Percentiles rank a stretch among this genome's conserved stretches.
phyloP scores from a whole-genome alignment of 257 asterid genomes.

The Rauvolfia tetraphylla region DNA sequence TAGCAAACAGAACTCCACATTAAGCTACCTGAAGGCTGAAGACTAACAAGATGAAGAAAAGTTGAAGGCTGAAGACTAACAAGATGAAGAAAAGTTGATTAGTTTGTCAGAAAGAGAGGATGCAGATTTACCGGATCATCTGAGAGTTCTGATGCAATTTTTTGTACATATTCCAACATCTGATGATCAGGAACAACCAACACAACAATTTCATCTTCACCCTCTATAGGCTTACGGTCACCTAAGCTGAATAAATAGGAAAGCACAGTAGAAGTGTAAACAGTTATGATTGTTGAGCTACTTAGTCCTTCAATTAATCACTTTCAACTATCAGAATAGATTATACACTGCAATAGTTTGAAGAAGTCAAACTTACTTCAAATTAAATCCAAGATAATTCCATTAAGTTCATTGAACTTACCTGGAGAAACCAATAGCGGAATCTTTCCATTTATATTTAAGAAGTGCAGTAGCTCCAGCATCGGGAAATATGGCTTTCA shows the following conservation, averaged over 20 bases:
- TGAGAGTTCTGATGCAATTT: slow-evolving; percentile 73
- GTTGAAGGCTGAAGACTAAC: neutral
- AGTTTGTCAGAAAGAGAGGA: slow-evolving; percentile 13
- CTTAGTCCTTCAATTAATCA: neutral
- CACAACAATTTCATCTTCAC: slow-evolving; percentile 80
- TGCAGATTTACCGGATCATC: slow-evolving; percentile 69
- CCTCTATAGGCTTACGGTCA: slow-evolving; percentile 78
- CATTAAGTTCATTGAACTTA: slow-evolving; percentile 14
- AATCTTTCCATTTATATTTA: slow-evolving; percentile 88
- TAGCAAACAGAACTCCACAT: neutral
- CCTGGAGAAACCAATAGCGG: slow-evolving; percentile 83
- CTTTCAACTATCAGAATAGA: neutral
- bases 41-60: neutral
- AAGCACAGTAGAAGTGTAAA: slow-evolving; percentile 10
- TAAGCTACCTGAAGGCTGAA: neutral
- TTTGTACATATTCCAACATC: slow-evolving; percentile 81
- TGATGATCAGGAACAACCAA: slow-evolving; percentile 98
- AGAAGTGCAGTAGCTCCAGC: slow-evolving; percentile 98
- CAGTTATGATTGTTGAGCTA: neutral
- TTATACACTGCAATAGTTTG: neutral
- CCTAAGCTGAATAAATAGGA: slow-evolving; percentile 62
- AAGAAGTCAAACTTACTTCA: neutral
- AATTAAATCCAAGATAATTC: neutral
- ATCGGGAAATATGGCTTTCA: slow-evolving; percentile 93
- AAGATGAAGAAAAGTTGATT: slow-evolving; percentile 1